Evolutionary conservation across 2,329 filamentous ascomycete genomes (phyloP).

Genomic region (Hymenoscyphus fructigenus): DNA sequence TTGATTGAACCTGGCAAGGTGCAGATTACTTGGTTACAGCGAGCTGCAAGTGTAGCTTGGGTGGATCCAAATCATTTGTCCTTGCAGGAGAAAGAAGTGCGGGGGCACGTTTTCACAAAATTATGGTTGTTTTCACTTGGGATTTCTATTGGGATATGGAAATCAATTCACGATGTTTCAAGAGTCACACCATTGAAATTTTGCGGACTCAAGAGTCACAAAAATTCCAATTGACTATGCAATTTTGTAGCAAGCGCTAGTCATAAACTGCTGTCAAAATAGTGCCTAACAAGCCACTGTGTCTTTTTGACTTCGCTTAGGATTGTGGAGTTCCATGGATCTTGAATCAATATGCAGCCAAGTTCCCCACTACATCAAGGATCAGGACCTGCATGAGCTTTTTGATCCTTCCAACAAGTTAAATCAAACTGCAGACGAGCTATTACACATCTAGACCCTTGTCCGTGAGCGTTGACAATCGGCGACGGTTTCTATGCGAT

Average conservation of each 20-base stretch:
- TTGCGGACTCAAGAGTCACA: background rate
- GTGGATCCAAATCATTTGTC: background rate
- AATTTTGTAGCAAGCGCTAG: background rate
- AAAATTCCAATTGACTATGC: background rate
- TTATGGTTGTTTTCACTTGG: background rate
- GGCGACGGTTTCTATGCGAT: background rate
- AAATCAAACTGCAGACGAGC: conserved; percentile 4
- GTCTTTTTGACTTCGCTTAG: background rate
- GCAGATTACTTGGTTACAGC: background rate
- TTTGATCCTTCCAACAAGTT: background rate
- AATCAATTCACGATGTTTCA: background rate
- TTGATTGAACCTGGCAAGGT: background rate
- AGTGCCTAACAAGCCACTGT: conserved; percentile 1
- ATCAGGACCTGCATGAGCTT: conserved; percentile 10
- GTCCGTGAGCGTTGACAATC: background rate
- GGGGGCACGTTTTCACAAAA: background rate
- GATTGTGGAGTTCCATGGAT: background rate
- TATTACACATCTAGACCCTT: conserved; percentile 1
- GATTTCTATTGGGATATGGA: background rate
- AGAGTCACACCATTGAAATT: background rate
- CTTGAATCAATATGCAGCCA: conserved; percentile 2
- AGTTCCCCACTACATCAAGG: conserved; percentile 7
- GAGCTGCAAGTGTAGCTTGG: conserved; percentile 6
- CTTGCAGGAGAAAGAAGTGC: background rate
- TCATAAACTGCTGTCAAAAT: background rate